Base-by-base conservation (phyloP, 805 yeast genomes). In the Cyberlindnera maritima region DNA sequence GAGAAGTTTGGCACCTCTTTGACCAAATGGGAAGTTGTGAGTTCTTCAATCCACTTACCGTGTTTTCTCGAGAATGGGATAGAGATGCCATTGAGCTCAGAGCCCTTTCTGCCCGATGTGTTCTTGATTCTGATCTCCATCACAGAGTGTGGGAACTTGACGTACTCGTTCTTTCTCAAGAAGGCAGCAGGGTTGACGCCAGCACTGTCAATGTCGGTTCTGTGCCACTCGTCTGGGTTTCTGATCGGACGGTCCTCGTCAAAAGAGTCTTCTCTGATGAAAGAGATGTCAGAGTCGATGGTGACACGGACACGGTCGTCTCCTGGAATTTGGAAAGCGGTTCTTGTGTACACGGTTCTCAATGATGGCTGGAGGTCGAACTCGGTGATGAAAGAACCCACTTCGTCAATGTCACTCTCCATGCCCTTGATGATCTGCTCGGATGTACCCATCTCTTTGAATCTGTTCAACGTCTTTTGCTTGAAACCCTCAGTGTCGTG, bases 251-350 rank as follows among this genome's bases (percentile, higher is more conserved):
- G 78, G 53, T 80, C 82, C 38, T 75, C 68, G 65, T 91, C 96
- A 61, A 92, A 85, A 0, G 92, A 69, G 64, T 92, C 98, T 64
- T 92, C 99, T 58, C 98, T 80, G 51, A 92, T 83, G 62, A 88
- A 91, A 43, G 83, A 62, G 47, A 94, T 80, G 64, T 94, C 94
- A 14, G 95, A 85, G 68, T 92, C 98, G 53, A 92, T 88, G 37
- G 88, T 83, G 50, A 94, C 83, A 64, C 98, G 82, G 33, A 91
- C 85, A 61, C 92, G 80, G 64, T 91, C 95, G 64, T 94, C 98
- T 48, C 97, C 97, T 3, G 99, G 99, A 58, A 92, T 92, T 73
- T 92, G 97, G 74, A 94, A 92, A 2, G 98, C 98, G 6, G 96
- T 88, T 66, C 98, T 79, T 36, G 89, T 87, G 70, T 88, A 89